phyloP scores from a whole-genome alignment of 2,329 filamentous ascomycete species.

The Fusarium hainanense region DNA sequence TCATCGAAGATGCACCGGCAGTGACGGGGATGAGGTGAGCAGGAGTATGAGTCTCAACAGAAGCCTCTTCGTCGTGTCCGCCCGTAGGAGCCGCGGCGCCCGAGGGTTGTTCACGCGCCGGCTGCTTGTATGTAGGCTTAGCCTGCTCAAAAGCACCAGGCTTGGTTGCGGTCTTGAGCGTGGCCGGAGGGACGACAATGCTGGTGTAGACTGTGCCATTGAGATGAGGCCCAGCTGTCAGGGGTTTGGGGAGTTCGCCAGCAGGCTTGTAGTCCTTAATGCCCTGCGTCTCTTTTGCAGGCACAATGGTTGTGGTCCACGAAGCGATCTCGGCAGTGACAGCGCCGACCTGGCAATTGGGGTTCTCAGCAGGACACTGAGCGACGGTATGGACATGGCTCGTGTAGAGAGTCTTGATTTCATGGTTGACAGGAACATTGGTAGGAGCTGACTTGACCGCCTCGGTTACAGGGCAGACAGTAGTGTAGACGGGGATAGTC shows the following conservation, averaged over 20 bases:
- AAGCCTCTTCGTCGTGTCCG: constrained; percentile 41
- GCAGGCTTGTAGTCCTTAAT: constrained; percentile 26
- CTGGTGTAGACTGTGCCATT: constrained; percentile 30
- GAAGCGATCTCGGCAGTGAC: constrained; percentile 48
- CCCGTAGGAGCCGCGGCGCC: constrained; percentile 42
- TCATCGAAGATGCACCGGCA: constrained; percentile 57
- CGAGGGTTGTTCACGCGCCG: constrained; percentile 16
- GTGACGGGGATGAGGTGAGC: constrained; percentile 54
- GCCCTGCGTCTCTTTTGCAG: constrained; percentile 33
- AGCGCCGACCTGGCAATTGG: constrained; percentile 58
- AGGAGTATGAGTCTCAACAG: constrained; percentile 15
- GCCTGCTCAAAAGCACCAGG: constrained; percentile 33
- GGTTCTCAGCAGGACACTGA: constrained; percentile 62
- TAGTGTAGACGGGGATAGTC: constrained; percentile 41
- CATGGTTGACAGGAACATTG: constrained; percentile 28
- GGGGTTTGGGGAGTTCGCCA: constrained; percentile 20
- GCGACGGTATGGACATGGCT: constrained; percentile 66
- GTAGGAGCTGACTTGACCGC: constrained; percentile 21
- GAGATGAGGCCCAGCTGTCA: constrained; percentile 11
- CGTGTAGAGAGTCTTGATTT: constrained; percentile 60
- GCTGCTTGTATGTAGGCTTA: constrained; percentile 19
- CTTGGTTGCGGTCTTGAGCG: constrained; percentile 35
- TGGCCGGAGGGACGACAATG: constrained; percentile 22
- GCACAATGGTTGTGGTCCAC: constrained; percentile 35
- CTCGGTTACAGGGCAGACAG: constrained; percentile 29